Evolutionary conservation across 2,329 filamentous ascomycete genomes (phyloP).

Genomic region (Claviceps africana): DNA sequence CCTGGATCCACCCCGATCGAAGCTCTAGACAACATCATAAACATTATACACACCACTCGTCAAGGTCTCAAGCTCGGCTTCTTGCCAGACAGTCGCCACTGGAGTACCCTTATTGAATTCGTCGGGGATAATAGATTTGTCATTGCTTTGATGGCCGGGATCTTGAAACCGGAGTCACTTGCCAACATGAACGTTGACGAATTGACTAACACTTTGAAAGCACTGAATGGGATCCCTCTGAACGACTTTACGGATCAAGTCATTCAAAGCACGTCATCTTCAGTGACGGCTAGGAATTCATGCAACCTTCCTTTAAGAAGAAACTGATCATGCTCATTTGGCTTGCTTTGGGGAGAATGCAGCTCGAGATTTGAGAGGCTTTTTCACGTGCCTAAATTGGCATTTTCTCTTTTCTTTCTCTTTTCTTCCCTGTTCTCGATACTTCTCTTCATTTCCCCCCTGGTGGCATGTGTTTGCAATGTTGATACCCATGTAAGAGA

Average conservation of each 20-base stretch:
- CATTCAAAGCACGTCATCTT: neutral
- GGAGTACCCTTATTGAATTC: constrained; percentile 18
- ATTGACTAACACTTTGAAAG: constrained; percentile 13
- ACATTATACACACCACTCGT: constrained; percentile 14
- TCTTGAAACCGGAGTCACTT: constrained; percentile 15
- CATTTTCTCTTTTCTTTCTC: neutral
- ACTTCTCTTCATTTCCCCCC: neutral
- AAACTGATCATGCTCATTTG: neutral
- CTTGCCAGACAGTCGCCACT: constrained; percentile 20
- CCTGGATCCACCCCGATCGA: neutral
- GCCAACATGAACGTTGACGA: constrained; percentile 14
- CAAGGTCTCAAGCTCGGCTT: constrained; percentile 14
- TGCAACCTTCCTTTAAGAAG: neutral
- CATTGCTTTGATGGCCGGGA: constrained; percentile 15
- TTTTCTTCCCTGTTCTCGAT: neutral
- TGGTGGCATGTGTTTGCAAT: neutral
- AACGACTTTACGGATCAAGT: constrained; percentile 11
- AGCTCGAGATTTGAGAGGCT: neutral
- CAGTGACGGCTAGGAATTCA: neutral
- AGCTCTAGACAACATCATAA: constrained; percentile 11
- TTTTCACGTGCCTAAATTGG: neutral
- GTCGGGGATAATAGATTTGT: constrained; percentile 17
- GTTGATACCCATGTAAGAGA: constrained; percentile 4
- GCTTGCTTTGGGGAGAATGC: neutral
- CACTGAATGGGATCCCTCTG: constrained; percentile 14